These are phyloP conservation scores for Scutellaria minor DNA, from an alignment of 257 asterid genomes.

Conservation along the genomic window DNA sequence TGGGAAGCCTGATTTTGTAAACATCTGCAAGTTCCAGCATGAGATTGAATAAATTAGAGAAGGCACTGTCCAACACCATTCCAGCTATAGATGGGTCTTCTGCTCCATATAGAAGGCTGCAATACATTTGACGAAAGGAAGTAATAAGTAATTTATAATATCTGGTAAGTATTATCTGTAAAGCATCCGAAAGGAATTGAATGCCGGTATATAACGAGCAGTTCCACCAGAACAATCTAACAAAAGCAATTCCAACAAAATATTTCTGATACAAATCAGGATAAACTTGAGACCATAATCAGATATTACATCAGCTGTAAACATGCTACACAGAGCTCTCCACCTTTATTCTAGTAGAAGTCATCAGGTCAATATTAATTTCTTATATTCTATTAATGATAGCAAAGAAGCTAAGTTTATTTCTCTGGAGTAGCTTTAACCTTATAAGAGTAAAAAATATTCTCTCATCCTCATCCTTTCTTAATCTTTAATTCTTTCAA, in stretches of 20 bases:
- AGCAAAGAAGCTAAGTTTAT: not conserved
- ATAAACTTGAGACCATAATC: conserved; percentile 10
- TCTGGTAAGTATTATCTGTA: conserved; percentile 18
- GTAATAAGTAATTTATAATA: conserved; percentile 16
- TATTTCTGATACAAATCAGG: conserved; percentile 1
- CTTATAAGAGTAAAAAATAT: not conserved
- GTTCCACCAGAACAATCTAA: not conserved
- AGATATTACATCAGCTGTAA: not conserved
- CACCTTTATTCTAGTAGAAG: conserved; percentile 12
- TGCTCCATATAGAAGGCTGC: conserved; percentile 98
- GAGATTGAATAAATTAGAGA: conserved; percentile 90
- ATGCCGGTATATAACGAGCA: not conserved
- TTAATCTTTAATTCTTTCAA: conserved; percentile 11
- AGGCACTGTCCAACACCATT: conserved; percentile 98
- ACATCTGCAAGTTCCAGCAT: conserved; percentile 98
- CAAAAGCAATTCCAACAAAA: conserved; percentile 22
- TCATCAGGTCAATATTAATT: not conserved
- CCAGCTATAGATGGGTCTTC: conserved; percentile 99
- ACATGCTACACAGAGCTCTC: not conserved
- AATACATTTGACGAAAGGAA: conserved; percentile 35
- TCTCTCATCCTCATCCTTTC: conserved; percentile 20
- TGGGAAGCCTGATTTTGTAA: conserved; percentile 91
- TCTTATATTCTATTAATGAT: not conserved
- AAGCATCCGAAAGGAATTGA: conserved; percentile 19
- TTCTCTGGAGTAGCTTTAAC: conserved; percentile 14